Conservation (phyloP, 1,139 yeast species). For the Kodamaea fungicola region DNA sequence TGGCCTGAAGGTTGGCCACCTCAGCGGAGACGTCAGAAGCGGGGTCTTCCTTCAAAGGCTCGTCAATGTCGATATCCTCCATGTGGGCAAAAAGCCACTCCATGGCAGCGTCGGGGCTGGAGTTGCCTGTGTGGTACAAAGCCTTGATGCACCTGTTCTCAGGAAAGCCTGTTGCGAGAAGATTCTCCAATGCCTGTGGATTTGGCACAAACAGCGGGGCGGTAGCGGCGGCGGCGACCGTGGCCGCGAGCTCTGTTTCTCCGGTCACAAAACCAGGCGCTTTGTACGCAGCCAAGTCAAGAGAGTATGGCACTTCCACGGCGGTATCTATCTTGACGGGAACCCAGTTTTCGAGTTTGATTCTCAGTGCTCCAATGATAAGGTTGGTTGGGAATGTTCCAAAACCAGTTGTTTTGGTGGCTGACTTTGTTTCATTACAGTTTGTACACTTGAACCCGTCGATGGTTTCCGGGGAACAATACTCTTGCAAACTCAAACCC, state of each 20-base stretch:
- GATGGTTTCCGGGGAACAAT: slow-evolving; percentile 51
- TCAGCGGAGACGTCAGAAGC: slow-evolving; percentile 23
- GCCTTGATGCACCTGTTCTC: slow-evolving; percentile 64
- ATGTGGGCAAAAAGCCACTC: slow-evolving; percentile 87
- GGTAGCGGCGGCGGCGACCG: slow-evolving; percentile 19
- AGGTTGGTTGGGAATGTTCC: slow-evolving; percentile 68
- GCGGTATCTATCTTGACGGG: slow-evolving; percentile 83
- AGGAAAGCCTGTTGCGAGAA: slow-evolving; percentile 87
- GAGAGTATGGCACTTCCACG: slow-evolving; percentile 50
- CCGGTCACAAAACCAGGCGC: slow-evolving; percentile 31
- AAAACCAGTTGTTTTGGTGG: slow-evolving; percentile 48
- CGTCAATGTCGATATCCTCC: slow-evolving; percentile 80
- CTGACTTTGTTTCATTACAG: slow-evolving; percentile 45
- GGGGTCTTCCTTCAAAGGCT: slow-evolving; percentile 35
- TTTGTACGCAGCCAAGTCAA: slow-evolving; percentile 28
- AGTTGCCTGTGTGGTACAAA: slow-evolving; percentile 67
- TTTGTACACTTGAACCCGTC: slow-evolving; percentile 65
- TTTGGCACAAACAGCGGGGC: slow-evolving; percentile 48
- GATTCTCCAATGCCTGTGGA: slow-evolving; percentile 47
- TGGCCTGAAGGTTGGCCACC: slow-evolving; percentile 50
- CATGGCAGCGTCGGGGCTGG: slow-evolving; percentile 73
- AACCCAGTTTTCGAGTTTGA: slow-evolving; percentile 83
- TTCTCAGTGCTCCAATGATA: slow-evolving; percentile 72
- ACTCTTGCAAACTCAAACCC: slow-evolving; percentile 45
- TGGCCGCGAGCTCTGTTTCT: slow-evolving; percentile 38